Base-by-base conservation (phyloP, 495 filamentous ascomycete genomes). In the Glonium stellatum region DNA sequence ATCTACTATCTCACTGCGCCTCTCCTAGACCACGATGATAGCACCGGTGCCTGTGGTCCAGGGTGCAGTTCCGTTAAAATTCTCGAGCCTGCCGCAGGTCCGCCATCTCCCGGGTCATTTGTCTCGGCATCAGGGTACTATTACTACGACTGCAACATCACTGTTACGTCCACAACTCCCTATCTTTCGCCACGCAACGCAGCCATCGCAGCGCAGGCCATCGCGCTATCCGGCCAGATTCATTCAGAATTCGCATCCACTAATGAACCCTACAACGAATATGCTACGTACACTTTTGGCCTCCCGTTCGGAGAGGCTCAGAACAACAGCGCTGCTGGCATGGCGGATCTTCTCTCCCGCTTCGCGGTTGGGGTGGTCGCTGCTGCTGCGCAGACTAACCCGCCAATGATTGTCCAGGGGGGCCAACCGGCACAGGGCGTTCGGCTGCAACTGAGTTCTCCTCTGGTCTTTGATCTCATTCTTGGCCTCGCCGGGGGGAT, bases 81-180 rank as follows among this genome's bases (percentile, higher is more conserved):
- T 9, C 21, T 47, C 9, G 44, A 31, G 27, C 27, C 27, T 2
- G 27, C 27, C 27, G 27, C 27, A 6, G 27, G 27, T 31, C 27
- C 27, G 2, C 44, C 44, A 18, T 2, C 44, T 18, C n/a, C 44
- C 9, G 44, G 21, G 44, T 18, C n/a, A 2, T 18, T 22, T 5
- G 44, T 22, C 44, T 47, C 21, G 5, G n/a, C 2, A 2, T 2
- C n/a, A 18, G 21, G 44, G 5, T 47, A 18, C 9, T 47, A 18
- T 22, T 47, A 47, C 58, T 79, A 77, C n/a, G 79, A 81, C 44
- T 47, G 44, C 44, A 47, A 47, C 44, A 22, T 47, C n/a, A 47
- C 44, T 22, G 44, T 47, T 22, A 18, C 44, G 44, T 47, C 44
- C 1, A 47, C n/a, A 18, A 47, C 44, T 18, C 1, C 44, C 2